Evolutionary conservation across 2,329 filamentous ascomycete genomes (phyloP), one percentile per base, ranked within the genome.

Genomic region (Epichloe amarillans): DNA sequence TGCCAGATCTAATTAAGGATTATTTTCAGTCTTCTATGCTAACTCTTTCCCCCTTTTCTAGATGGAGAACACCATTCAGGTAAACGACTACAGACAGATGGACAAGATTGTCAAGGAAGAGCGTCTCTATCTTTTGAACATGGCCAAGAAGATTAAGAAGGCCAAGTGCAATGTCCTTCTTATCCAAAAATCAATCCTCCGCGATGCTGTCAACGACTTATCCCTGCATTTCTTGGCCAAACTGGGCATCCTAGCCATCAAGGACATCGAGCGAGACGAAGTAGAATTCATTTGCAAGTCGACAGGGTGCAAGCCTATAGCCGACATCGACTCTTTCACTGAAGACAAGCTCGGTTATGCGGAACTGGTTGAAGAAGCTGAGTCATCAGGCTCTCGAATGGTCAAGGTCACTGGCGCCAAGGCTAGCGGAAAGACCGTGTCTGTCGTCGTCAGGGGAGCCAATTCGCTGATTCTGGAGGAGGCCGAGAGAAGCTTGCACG

Each of bases 71-170:
- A 93, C 94, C 64, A 97, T 98, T 57, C 84, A 95, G 35, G 93
- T 98, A 64, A 98, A 98, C 70, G 93, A 98, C 74, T 98, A 98
- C 78, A 82, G 93, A 64, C 93, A 98, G 69, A 98, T 98, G 93
- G 93, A 98, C 76, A 98, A 97, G 79, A 98, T 98, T 58, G 80
- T 98, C 61, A 98, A 98, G 74, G 93, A 98, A 73, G 93, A 98
- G 75, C 88, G 93, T 59, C 87, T 93, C 60, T 98, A 98, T 71
- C 81, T 98, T 57, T 80, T 98, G 53, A 97, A 97, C 76, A 87
- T 98, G 82, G 90, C 94, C 66, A 97, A 98, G 81, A 98, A 97
- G 79, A 98, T 98, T 71, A 96, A 97, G 75, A 98, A 97, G 79
- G 90, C 93, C 59, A 98, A 97, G 76, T 98, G 93, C 74, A 98